Conservation (phyloP, 1,284 basidiomycete species). For the Phellopilus nigrolimitatus region DNA sequence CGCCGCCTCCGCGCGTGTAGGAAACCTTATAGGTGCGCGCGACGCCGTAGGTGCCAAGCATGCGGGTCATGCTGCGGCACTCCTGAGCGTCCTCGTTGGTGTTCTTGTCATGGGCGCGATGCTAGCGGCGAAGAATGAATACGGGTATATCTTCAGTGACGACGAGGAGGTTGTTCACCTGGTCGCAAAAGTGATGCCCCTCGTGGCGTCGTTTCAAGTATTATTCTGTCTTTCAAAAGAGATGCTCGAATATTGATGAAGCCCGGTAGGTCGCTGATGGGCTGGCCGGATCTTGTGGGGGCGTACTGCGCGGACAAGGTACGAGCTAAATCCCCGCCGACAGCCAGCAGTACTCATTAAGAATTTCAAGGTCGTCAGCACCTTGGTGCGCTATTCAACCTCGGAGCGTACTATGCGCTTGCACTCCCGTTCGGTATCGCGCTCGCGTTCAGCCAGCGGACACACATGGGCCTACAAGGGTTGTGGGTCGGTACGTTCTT, state of each 20-base stretch:
- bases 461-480: constrained; percentile 50
- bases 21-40: constrained; percentile 65
- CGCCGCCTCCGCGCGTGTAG: constrained; percentile 67
- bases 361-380: constrained; percentile 56
- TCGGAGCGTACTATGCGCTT: constrained; percentile 72
- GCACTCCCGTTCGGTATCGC: constrained; percentile 68
- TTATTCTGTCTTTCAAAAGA: constrained; percentile 11
- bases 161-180: constrained; percentile 55
- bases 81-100: constrained; percentile 61
- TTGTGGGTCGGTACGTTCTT: constrained; percentile 54
- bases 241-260: not conserved
- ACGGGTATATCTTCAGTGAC: constrained; percentile 67
- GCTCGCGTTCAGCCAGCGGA: constrained; percentile 50
- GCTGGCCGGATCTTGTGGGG: constrained; percentile 68
- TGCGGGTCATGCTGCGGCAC: constrained; percentile 58
- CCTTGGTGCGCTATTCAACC: constrained; percentile 68
- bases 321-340: constrained; percentile 11
- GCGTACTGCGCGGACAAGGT: constrained; percentile 66
- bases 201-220: constrained; percentile 77
- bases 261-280: constrained; percentile 56
- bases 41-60: constrained; percentile 49
- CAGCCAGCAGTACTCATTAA: too few species aligned
- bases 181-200: constrained; percentile 69
- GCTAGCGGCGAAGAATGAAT: constrained; percentile 55
- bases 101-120: constrained; percentile 54